Percentiles rank a stretch among this genome's conserved stretches.
Evolutionary conservation across 441 rosid species (phyloP).

Genomic region (Syzygium syzygioides): DNA sequence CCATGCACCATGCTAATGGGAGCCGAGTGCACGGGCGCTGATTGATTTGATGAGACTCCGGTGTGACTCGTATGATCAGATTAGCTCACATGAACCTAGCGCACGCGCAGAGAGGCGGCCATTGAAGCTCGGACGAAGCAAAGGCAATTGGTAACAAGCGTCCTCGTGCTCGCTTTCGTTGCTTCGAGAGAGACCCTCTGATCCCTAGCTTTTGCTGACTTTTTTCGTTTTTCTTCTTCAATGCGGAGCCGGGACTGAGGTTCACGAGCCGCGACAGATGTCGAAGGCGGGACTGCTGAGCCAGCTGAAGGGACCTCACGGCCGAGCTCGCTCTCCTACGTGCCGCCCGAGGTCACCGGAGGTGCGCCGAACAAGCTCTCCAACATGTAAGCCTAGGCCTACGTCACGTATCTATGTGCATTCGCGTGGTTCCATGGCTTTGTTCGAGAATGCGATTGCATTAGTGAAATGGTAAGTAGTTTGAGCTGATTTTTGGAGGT

Average conservation of each 20-base stretch:
- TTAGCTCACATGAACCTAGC: background rate
- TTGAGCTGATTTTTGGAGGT: background rate
- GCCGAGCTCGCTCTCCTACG: background rate
- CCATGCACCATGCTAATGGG: background rate
- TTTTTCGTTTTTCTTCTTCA: background rate
- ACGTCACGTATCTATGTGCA: background rate
- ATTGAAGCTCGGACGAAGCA: background rate
- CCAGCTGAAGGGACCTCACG: constrained; percentile 30
- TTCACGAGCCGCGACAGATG: too few relatives aligned
- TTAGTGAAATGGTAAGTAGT: background rate
- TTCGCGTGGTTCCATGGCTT: background rate
- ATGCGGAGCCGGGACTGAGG: constrained; percentile 23
- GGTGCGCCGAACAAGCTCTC: constrained; percentile 57
- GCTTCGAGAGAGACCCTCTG: background rate
- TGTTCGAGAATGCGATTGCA: background rate
- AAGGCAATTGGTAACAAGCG: background rate
- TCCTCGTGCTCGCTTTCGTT: background rate
- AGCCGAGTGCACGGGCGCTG: background rate
- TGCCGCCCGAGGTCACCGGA: constrained; percentile 46
- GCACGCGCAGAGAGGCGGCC: background rate
- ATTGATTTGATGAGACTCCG: background rate
- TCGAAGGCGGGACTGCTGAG: constrained; percentile 15
- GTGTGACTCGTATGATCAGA: background rate
- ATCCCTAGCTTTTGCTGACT: background rate
- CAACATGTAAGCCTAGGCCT: constrained; percentile 21